phyloP scores from a whole-genome alignment of 2,329 filamentous ascomycete genomes.

The Shiraia bambusicola region DNA sequence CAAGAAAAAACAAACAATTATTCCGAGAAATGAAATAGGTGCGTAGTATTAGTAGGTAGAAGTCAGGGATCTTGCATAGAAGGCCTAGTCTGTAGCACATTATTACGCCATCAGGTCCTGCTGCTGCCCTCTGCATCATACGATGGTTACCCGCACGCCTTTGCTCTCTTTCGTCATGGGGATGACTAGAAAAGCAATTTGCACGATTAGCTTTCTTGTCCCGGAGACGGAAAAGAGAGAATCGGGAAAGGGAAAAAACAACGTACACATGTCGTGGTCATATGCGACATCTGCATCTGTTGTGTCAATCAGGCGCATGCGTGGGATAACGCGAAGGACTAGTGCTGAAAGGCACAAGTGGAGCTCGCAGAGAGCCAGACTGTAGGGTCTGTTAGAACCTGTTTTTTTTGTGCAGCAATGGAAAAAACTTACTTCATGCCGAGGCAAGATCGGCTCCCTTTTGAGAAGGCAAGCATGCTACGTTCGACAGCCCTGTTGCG shows the following conservation, averaged over 20 bases:
- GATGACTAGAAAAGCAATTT: slow-evolving; percentile 8
- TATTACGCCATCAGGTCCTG: no score
- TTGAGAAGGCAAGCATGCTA: slow-evolving; percentile 34
- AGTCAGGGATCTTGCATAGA: no score
- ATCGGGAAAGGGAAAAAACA: no score
- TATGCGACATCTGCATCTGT: slow-evolving; percentile 24
- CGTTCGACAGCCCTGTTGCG: slow-evolving; percentile 28
- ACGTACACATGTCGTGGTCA: slow-evolving; percentile 25
- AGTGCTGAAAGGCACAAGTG: slow-evolving; percentile 23
- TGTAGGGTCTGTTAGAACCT: slow-evolving; percentile 7
- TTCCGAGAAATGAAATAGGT: no score
- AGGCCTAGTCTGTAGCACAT: no score
- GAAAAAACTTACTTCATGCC: slow-evolving; percentile 35
- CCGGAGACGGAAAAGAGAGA: background rate
- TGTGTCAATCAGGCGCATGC: slow-evolving; percentile 26
- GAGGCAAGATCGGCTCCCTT: slow-evolving; percentile 35
- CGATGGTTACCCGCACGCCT: slow-evolving; percentile 24
- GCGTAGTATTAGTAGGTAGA: no score
- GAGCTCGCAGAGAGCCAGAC: slow-evolving; percentile 26
- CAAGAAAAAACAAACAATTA: no score
- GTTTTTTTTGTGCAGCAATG: background rate
- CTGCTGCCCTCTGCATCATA: slow-evolving; percentile 1
- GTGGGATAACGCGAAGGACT: slow-evolving; percentile 24
- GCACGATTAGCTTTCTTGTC: background rate
- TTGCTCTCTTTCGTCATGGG: slow-evolving; percentile 27